A percentile compares a stretch with the other conserved stretches of the same genome.
Evolutionary conservation across 495 filamentous ascomycete genomes (phyloP).

Genomic region (Astrocystis sublimbata): DNA sequence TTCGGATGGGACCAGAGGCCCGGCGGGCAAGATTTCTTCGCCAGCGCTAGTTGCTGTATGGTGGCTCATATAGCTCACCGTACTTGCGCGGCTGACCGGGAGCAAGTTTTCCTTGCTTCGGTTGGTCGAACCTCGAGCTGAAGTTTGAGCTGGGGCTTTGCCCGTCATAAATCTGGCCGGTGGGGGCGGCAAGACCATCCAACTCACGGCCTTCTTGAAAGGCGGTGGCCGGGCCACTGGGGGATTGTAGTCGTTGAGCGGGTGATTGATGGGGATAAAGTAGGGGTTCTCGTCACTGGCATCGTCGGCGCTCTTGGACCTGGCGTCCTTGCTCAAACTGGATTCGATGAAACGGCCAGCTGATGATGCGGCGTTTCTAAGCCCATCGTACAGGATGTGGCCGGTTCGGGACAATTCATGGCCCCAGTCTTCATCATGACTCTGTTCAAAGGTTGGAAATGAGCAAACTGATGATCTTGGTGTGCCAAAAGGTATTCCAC

Average conservation of each 20-base stretch:
- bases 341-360: slow-evolving; percentile 49
- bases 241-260: slow-evolving; percentile 83
- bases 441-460: slow-evolving; percentile 44
- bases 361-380: slow-evolving; percentile 53
- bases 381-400: slow-evolving; percentile 50
- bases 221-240: slow-evolving; percentile 76
- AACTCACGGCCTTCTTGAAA: slow-evolving; percentile 67
- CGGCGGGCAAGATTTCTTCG: not conserved
- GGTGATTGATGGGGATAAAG: slow-evolving; percentile 67
- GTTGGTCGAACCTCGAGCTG: slow-evolving; percentile 34
- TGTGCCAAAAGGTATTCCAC: not conserved
- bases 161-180: slow-evolving; percentile 84
- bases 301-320: slow-evolving; percentile 36
- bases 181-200: slow-evolving; percentile 91
- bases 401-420: slow-evolving; percentile 40
- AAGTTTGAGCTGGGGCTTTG: slow-evolving; percentile 60
- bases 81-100: slow-evolving; percentile 3
- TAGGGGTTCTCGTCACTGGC: slow-evolving; percentile 56
- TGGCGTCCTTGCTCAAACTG: slow-evolving; percentile 41
- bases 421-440: slow-evolving; percentile 86
- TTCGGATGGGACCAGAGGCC: too few species aligned
- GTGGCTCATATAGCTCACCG: not conserved
- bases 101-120: not conserved
- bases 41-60: not conserved
- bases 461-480: not conserved